Evolutionary conservation across 352 stramenopile species (phyloP).

Genomic region (Phytophthora macrochlamydospora): DNA sequence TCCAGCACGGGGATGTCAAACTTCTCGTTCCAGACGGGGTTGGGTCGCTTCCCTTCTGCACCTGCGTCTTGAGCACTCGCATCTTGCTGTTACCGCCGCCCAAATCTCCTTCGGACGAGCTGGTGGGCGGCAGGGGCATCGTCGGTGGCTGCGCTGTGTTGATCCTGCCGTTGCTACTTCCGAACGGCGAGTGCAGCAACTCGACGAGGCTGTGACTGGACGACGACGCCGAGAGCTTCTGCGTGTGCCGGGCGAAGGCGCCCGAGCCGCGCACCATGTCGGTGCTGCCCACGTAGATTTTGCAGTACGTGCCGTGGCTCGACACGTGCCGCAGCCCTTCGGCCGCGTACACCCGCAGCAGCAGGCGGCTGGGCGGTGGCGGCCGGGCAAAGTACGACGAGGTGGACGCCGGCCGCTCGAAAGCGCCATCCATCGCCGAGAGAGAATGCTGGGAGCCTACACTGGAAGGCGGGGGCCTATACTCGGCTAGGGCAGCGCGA

Average conservation of each 20-base stretch:
- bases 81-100: constrained; percentile 16
- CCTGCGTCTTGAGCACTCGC: constrained; percentile 66
- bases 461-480: constrained; percentile 4
- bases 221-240: constrained; percentile 30
- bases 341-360: constrained; percentile 70
- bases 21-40: constrained; percentile 80
- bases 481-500: constrained; percentile 10
- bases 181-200: constrained; percentile 25
- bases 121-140: constrained; percentile 15
- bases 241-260: constrained; percentile 40
- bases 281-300: constrained; percentile 60
- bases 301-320: constrained; percentile 77
- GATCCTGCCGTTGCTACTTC: constrained; percentile 12
- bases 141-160: constrained; percentile 13
- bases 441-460: constrained; percentile 19
- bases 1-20: constrained; percentile 71
- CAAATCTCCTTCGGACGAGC: constrained; percentile 27
- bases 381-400: constrained; percentile 41
- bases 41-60: constrained; percentile 56
- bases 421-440: constrained; percentile 19
- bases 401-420: constrained; percentile 39
- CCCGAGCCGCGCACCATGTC: constrained; percentile 53
- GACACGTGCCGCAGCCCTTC: constrained; percentile 67
- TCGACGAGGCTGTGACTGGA: constrained; percentile 33
- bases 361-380: constrained; percentile 37